phyloP scores from a whole-genome alignment of 768 basidiomycete species.

The Termitomyces sp. region DNA sequence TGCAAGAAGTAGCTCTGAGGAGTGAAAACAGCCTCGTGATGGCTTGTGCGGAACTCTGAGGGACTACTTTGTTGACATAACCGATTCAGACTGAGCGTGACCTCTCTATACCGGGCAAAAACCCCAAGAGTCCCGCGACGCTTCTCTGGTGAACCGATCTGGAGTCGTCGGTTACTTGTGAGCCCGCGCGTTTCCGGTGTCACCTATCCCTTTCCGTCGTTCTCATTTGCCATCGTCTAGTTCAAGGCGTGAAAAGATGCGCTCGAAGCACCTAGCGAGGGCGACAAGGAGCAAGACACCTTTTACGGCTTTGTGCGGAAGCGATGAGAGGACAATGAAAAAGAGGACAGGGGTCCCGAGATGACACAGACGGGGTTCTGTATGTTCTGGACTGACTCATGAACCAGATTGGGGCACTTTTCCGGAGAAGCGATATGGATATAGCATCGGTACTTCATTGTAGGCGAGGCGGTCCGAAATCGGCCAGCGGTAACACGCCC shows the following conservation, averaged over 20 bases:
- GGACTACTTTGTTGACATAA: slow-evolving; percentile 7
- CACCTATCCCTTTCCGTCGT: slow-evolving; percentile 33
- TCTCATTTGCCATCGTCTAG: slow-evolving; percentile 12
- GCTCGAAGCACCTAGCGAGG: slow-evolving; percentile 18
- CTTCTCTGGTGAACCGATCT: slow-evolving; percentile 38
- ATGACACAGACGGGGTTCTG: slow-evolving; percentile 43
- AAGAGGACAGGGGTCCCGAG: slow-evolving; percentile 43
- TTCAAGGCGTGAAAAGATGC: slow-evolving; percentile 10
- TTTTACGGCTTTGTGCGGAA: slow-evolving; percentile 22
- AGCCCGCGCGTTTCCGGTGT: slow-evolving; percentile 43
- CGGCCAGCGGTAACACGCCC: slow-evolving; percentile 5
- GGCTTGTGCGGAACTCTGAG: slow-evolving; percentile 11
- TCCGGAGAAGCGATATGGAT: slow-evolving; percentile 47
- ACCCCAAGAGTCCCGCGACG: slow-evolving; percentile 35
- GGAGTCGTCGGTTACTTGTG: slow-evolving; percentile 14
- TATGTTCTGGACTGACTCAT: slow-evolving; percentile 23
- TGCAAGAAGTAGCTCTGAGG: slow-evolving; percentile 25
- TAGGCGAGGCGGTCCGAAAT: slow-evolving; percentile 20
- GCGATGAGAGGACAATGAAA: slow-evolving; percentile 6
- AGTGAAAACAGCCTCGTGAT: not conserved
- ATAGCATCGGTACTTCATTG: slow-evolving; percentile 30
- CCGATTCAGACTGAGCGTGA: slow-evolving; percentile 25
- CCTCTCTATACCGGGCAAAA: slow-evolving; percentile 29
- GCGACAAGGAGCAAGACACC: slow-evolving; percentile 7
- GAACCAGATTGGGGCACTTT: slow-evolving; percentile 28